Evolutionary conservation across 192 early-diverging fungal genomes (phyloP), one percentile per base, ranked within the genome.

Genomic region (Rhizophagus prolifer): DNA sequence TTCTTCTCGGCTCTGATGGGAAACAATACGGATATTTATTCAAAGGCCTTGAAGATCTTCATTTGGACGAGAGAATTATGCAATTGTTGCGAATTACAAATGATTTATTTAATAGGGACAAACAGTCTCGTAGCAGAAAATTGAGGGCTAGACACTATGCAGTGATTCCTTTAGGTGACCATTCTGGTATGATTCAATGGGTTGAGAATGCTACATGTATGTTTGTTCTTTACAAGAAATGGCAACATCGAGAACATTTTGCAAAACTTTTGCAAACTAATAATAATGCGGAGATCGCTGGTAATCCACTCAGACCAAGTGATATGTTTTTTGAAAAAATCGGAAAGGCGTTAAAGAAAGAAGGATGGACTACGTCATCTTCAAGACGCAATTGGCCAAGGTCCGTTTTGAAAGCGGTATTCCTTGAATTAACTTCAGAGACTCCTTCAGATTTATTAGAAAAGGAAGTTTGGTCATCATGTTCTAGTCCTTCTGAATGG

Each of bases 131-230:
- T 13, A 73, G 69, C 19, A 59, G 82, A 26, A 78, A 79, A 28
- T 66, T 87, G 50, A 81, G 60, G n/a, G 84, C 88, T 4, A 69
- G 85, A 3, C 76, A 84, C 47, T 88, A 87, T 76, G 86, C 84
- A 0, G 96, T 99, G 0, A 91, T 97, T 26, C 97, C 97, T 0
- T 86, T 98, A 38, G 95, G 95, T 47, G 88, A 92, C 77, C 89
- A 91, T 64, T 92, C 91, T 23, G 97, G 97, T 3, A 94, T 98
- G 89, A 92, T 98, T 74, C 92, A 98, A 75, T 99, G 96, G 97
- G 93, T 98, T 2, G 90, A 96, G 62, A 88, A 91, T 79, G 91
- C 93, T 6, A 84, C 87, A 1, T 91, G 91, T 16, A 66, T 99
- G 58, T 97, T 94, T 86, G 83, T 90, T 47, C 72, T 95, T 25